Evolutionary conservation across 2,329 filamentous ascomycete species (phyloP), one percentile per base, ranked within the genome.

Genomic region (Fusarium equiseti): DNA sequence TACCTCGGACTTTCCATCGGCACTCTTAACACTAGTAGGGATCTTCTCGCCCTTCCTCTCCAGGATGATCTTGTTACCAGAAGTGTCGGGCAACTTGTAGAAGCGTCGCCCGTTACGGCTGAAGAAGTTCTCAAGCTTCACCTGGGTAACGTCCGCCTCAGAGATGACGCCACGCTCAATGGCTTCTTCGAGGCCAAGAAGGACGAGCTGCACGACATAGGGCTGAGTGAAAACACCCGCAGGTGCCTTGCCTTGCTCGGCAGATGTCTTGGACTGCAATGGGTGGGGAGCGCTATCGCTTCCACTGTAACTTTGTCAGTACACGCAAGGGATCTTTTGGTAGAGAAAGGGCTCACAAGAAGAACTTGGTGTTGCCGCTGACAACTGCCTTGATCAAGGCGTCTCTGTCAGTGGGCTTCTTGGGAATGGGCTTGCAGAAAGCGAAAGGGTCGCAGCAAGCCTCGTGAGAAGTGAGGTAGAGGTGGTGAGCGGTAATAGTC

Each of bases 401-500:
- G 54, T 90, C 87, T 8, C 94, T 87, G 76, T 95, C 91, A 18
- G 85, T 87, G 1, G 92, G 90, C 38, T 88, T 90, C 83, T 93
- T 93, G 53, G 91, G 89, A 32, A 92, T 93, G 85, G 85, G 91
- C 89, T 87, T 95, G 90, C 77, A 94, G 87, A 95, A 97, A 76
- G 80, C 80, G 55, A 83, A 80, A 29, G 76, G 76, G 22, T 89
- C 88, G 84, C 91, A 91, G 61, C 82, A 81, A 64, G 81, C 83
- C 74, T 94, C 90, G 75, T 96, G 91, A 18, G 93, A 89, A 15
- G 91, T 93, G 32, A 98, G 86, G 72, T 89, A 94, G 24, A 97
- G 84, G 76, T 97, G 94, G 77, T 97, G 94, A 4, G 93, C 92
- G 0, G 94, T 97, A 72, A 97, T 94, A 12, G 92, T 95, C 6